Evolutionary conservation across 208 protist genomes (phyloP).

Genomic region (Herpetomonas samuelpessoai): DNA sequence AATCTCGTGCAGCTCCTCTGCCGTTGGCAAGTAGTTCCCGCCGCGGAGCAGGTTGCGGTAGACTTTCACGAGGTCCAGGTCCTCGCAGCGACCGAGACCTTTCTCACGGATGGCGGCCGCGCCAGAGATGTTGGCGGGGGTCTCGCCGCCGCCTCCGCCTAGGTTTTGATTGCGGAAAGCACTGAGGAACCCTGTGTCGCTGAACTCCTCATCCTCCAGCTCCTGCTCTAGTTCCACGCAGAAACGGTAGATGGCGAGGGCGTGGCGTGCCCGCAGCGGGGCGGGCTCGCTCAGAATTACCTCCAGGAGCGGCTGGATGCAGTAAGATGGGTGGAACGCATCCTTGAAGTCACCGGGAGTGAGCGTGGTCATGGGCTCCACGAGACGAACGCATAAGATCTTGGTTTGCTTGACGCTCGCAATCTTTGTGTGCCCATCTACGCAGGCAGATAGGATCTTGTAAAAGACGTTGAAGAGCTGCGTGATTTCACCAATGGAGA

Average conservation of each 20-base stretch:
- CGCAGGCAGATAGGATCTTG: slow-evolving; percentile 29
- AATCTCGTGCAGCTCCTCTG: slow-evolving; percentile 79
- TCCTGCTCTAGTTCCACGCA: slow-evolving; percentile 58
- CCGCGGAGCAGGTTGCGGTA: slow-evolving; percentile 52
- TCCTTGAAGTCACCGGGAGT: slow-evolving; percentile 8
- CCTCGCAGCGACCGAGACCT: slow-evolving; percentile 11
- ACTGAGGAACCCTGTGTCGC: slow-evolving; percentile 42
- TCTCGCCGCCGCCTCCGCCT: neutral
- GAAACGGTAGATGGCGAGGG: slow-evolving; percentile 72
- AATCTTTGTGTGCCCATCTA: slow-evolving; percentile 17
- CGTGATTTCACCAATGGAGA: slow-evolving; percentile 33
- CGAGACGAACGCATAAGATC: slow-evolving; percentile 24
- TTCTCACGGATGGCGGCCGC: neutral
- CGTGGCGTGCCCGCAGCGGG: slow-evolving; percentile 54
- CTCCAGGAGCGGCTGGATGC: slow-evolving; percentile 44
- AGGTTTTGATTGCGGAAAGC: slow-evolving; percentile 21
- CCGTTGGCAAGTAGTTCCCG: slow-evolving; percentile 51
- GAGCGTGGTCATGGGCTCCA: slow-evolving; percentile 26
- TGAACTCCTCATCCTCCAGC: slow-evolving; percentile 71
- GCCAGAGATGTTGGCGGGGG: neutral
- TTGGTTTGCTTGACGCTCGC: slow-evolving; percentile 25
- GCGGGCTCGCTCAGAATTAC: slow-evolving; percentile 40
- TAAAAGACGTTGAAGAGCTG: slow-evolving; percentile 41
- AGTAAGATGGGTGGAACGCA: slow-evolving; percentile 33
- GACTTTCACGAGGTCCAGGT: slow-evolving; percentile 52